A percentile compares a stretch with the other conserved stretches of the same genome.
These are phyloP conservation scores for California macrophylla DNA, from an alignment of 441 rosid species.

Conservation along the genomic window DNA sequence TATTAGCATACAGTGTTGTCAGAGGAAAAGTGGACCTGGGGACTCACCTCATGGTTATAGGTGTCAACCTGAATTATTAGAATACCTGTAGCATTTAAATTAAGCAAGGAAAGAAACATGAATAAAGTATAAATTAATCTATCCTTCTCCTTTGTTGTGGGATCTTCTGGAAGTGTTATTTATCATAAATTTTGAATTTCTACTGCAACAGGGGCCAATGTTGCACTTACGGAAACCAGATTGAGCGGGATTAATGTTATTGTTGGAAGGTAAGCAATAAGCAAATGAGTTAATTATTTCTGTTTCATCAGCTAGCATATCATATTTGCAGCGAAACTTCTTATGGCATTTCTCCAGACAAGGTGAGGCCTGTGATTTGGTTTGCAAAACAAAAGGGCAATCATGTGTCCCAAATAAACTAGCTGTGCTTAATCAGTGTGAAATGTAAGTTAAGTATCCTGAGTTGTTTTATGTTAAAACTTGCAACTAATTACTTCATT, in stretches of 20 bases:
- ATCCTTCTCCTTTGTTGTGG: background rate
- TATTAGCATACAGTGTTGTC: background rate
- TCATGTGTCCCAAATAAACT: slow-evolving; percentile 83
- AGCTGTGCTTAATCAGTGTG: slow-evolving; percentile 72
- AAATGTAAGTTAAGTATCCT: slow-evolving; percentile 39
- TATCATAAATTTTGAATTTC: slow-evolving; percentile 7
- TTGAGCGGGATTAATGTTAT: slow-evolving; percentile 69
- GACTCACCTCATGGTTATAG: background rate
- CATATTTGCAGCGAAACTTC: slow-evolving; percentile 12
- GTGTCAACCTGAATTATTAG: background rate
- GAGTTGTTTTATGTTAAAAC: background rate
- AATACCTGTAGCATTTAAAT: background rate
- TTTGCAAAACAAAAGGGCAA: slow-evolving; percentile 70
- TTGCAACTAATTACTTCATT: background rate
- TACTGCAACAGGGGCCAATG: slow-evolving; percentile 35
- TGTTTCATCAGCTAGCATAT: slow-evolving; percentile 8
- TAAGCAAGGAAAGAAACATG: background rate
- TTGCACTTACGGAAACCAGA: slow-evolving; percentile 47
- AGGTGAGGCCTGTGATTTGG: slow-evolving; percentile 81
- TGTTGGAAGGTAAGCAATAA: slow-evolving; percentile 49
- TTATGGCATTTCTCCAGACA: slow-evolving; percentile 38
- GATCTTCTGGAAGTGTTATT: background rate
- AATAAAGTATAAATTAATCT: background rate
- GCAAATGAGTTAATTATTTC: slow-evolving; percentile 13
- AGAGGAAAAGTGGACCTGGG: background rate